phyloP scores from a whole-genome alignment of 1,284 basidiomycete genomes.

The Cryptococcus sp. region DNA sequence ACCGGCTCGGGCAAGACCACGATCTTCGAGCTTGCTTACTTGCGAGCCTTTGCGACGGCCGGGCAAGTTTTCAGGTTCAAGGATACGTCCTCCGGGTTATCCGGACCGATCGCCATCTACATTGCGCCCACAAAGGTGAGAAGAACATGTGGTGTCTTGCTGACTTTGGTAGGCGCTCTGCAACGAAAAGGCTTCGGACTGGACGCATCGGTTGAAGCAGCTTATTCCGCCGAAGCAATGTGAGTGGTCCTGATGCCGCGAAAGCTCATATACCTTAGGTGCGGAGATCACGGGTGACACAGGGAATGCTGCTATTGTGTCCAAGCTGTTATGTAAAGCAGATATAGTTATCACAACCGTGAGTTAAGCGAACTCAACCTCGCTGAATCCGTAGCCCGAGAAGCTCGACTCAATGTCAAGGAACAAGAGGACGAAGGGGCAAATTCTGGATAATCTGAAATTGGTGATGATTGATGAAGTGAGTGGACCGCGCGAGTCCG shows the following conservation, averaged over 20 bases:
- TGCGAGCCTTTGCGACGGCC: conserved; percentile 63
- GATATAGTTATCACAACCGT: conserved; percentile 82
- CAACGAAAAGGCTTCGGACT: conserved; percentile 79
- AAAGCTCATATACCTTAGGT: conserved; percentile 57
- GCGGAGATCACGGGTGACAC: conserved; percentile 92
- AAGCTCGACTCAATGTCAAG: conserved; percentile 93
- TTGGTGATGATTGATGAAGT: conserved; percentile 92
- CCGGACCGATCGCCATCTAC: conserved; percentile 68
- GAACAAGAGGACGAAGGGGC: conserved; percentile 60
- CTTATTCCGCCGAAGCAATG: conserved; percentile 63
- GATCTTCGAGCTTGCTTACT: conserved; percentile 86
- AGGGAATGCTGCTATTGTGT: conserved; percentile 58
- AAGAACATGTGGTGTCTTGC: neutral
- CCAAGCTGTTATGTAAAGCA: conserved; percentile 66
- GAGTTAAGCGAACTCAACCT: conserved; percentile 21
- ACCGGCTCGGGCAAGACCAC: conserved; percentile 93
- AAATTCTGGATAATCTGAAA: conserved; percentile 30
- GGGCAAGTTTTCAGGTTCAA: neutral
- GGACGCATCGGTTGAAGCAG: conserved; percentile 73
- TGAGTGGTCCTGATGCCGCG: conserved; percentile 44
- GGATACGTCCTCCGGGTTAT: conserved; percentile 42
- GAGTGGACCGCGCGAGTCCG: conserved; percentile 18
- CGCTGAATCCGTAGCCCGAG: conserved; percentile 65
- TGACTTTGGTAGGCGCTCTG: conserved; percentile 70
- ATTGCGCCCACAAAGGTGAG: conserved; percentile 89